Base-by-base conservation (phyloP, 306 rosid species). In the Trichosanthes cucumerina region DNA sequence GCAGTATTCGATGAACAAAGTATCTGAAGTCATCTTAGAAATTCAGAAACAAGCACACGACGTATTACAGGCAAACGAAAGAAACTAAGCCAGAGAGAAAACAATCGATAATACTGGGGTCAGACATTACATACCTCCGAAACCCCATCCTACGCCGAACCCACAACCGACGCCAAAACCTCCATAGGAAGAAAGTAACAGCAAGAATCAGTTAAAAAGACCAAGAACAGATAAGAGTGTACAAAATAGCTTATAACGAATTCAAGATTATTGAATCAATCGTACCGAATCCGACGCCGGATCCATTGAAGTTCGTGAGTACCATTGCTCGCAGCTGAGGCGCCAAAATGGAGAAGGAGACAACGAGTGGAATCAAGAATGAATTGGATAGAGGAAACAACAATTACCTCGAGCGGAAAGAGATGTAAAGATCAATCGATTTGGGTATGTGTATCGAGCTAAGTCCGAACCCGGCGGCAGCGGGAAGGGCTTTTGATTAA, bases 131-230 rank as follows among this genome's bases (percentile, higher is more conserved):
- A 41, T 2, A 92, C 97, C 99, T 89, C 99, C 99, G 86, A 95
- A 95, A 68, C 99, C 97, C 97, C 97, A 95, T 65, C 99, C 99
- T 5, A 92, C 82, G 53, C 97, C 96, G 81, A 95, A 95, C 6
- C 99, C 97, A 83, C 99, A 95, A 66, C 99, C 99, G 47, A 88
- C 79, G 10, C 99, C 99, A 60, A 95, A 95, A 81, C 99, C 97
- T 95, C 92, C 88, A 82, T 16, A 85, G 24, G 52, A 15, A 57
- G 65, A 62, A 77, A 9, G 24, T 8, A 80, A 50, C 6, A 23
- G 57, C 38, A 58, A 49, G 7, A 69, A 38, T 47, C 39, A 31
- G 52, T 57, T 26, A 21, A 6, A 33, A 39, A 28, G 33, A 33
- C 72, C 9, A 26, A 43, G 21, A 62, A 41, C 13, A 33, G 6